These are phyloP conservation scores for Castanopsis chinensis DNA, from an alignment of 306 rosid genomes.

Conservation along the genomic window DNA sequence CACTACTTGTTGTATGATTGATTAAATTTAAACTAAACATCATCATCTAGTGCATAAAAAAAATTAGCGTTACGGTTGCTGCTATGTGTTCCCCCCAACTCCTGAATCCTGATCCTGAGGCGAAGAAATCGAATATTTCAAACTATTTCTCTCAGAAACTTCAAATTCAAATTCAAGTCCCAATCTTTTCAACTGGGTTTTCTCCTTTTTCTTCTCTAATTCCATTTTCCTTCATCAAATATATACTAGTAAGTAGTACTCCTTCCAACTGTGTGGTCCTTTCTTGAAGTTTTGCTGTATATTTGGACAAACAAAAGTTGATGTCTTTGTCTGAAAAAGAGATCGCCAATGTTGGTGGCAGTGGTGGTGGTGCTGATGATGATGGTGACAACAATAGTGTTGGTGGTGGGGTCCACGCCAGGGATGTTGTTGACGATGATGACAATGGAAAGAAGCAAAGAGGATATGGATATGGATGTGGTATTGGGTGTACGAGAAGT, in stretches of 20 bases:
- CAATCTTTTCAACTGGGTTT: slow-evolving; percentile 1
- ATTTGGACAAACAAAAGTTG: slow-evolving; percentile 6
- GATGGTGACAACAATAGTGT: slow-evolving; percentile 17
- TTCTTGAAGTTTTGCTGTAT: neutral
- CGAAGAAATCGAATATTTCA: neutral
- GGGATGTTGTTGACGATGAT: slow-evolving; percentile 33
- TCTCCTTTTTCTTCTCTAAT: neutral
- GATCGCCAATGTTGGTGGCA: slow-evolving; percentile 32
- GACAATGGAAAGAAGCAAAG: slow-evolving; percentile 27
- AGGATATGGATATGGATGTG: slow-evolving; percentile 4
- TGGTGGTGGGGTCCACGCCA: slow-evolving; percentile 32
- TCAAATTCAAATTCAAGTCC: neutral
- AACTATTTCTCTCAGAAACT: neutral
- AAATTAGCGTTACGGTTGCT: neutral
- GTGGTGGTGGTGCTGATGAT: slow-evolving; percentile 11
- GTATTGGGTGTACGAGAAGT: slow-evolving; percentile 18
- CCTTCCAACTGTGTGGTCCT: no score
- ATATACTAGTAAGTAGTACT: no score
- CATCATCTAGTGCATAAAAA: neutral
- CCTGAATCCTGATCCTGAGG: neutral
- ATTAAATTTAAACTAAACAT: neutral
- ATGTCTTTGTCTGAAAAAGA: slow-evolving; percentile 56
- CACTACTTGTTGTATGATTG: neutral
- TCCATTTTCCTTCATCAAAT: slow-evolving; percentile 7
- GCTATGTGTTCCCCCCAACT: neutral